Conservation (phyloP, 164 flowering plant genomes). For the Euptelea pleiosperma region DNA sequence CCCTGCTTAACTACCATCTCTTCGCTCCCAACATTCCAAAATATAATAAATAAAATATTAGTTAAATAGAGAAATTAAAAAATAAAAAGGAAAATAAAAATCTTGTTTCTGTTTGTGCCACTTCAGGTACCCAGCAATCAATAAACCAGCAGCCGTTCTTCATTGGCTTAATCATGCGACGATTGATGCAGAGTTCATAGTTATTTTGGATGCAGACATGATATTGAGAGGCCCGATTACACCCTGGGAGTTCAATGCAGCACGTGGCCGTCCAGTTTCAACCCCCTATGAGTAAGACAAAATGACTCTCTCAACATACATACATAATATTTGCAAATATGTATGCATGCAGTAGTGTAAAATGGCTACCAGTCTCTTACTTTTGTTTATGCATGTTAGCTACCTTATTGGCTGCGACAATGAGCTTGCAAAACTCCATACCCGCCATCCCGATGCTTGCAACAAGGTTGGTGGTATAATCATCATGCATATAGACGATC, state of each 20-base stretch:
- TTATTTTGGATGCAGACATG: constrained; percentile 98
- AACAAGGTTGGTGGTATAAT: constrained; percentile 98
- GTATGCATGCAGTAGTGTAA: neutral
- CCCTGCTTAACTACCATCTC: too few species aligned
- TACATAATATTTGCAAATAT: neutral
- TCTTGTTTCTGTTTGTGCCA: constrained; percentile 9
- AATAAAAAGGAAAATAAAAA: too few species aligned
- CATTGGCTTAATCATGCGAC: constrained; percentile 94
- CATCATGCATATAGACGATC: constrained; percentile 94
- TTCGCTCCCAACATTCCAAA: too few species aligned
- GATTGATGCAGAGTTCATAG: constrained; percentile 86
- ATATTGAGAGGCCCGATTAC: constrained; percentile 89
- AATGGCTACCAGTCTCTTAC: neutral
- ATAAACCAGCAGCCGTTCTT: constrained; percentile 93
- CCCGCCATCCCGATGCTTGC: constrained; percentile 86
- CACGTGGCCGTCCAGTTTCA: constrained; percentile 84
- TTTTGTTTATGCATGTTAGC: constrained; percentile 36
- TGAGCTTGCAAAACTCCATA: constrained; percentile 88
- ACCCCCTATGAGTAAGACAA: constrained; percentile 89
- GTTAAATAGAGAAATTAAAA: too few species aligned
- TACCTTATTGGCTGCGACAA: constrained; percentile 97
- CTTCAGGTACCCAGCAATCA: constrained; percentile 97
- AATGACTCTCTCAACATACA: neutral
- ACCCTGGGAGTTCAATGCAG: constrained; percentile 97
- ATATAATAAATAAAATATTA: too few species aligned